Percentiles rank a stretch among this genome's conserved stretches.
phyloP scores from a whole-genome alignment of 192 early-diverging fungal genomes.

The Hyaloraphidium curvatum region DNA sequence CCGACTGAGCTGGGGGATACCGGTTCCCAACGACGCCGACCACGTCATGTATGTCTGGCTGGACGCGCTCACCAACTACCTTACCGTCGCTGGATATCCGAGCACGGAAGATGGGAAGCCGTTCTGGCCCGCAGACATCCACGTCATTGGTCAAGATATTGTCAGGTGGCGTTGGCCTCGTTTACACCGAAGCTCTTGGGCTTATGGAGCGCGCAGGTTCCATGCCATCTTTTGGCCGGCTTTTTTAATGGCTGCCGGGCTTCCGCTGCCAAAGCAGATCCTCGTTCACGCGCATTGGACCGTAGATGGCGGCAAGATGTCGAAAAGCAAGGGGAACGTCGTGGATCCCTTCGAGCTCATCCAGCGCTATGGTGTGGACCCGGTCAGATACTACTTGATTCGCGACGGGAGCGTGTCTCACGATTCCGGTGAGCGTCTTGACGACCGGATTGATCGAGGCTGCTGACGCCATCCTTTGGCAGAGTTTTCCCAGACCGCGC shows the following conservation, averaged over 20 bases:
- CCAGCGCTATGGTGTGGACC: constrained; percentile 57
- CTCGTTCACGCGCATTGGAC: constrained; percentile 93
- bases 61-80: constrained; percentile 84
- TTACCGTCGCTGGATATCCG: constrained; percentile 72
- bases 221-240: constrained; percentile 97
- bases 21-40: constrained; percentile 63
- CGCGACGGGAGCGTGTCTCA: constrained; percentile 73
- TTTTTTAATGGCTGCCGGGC: constrained; percentile 69
- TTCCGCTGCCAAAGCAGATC: constrained; percentile 59
- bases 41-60: constrained; percentile 97
- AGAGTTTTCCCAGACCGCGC: constrained; percentile 52
- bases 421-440: constrained; percentile 39
- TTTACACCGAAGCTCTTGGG: neutral
- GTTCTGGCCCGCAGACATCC: constrained; percentile 47
- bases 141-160: constrained; percentile 93
- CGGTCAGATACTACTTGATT: constrained; percentile 75
- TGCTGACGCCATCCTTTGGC: neutral
- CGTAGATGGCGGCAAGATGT: constrained; percentile 78
- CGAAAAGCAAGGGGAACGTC: constrained; percentile 82
- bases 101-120: constrained; percentile 22
- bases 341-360: constrained; percentile 63
- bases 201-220: constrained; percentile 29
- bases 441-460: neutral
- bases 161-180: constrained; percentile 31
- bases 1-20: constrained; percentile 74